phyloP scores from a whole-genome alignment of 192 early-diverging fungal genomes.

The Linnemannia zychae region DNA sequence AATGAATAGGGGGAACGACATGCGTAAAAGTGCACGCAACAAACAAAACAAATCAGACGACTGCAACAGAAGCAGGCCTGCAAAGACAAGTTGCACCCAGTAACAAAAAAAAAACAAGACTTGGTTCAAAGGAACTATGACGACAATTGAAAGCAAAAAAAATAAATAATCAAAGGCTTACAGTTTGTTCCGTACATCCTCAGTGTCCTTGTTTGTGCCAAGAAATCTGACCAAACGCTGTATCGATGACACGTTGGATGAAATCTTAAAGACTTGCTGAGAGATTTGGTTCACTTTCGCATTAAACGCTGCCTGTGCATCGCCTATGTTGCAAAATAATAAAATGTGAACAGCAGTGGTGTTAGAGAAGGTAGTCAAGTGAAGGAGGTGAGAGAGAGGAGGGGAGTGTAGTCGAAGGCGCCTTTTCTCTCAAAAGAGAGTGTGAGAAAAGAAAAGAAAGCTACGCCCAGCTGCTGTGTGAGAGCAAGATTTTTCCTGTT shows the following conservation, averaged over 20 bases:
- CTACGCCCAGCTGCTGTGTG: not conserved
- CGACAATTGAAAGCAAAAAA: not conserved
- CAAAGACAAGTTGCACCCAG: too few relatives aligned
- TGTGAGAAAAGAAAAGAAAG: not conserved
- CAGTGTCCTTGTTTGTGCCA: conserved; percentile 83
- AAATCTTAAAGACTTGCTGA: conserved; percentile 89
- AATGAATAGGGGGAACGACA: not conserved
- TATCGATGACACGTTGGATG: conserved; percentile 86
- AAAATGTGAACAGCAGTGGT: not conserved
- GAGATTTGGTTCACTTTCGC: conserved; percentile 72
- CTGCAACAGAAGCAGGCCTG: not conserved
- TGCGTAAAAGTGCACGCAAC: not conserved
- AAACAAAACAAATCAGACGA: not conserved
- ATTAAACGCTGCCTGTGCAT: conserved; percentile 14
- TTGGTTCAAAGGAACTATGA: not conserved
- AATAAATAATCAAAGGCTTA: conserved; percentile 48
- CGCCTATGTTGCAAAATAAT: not conserved
- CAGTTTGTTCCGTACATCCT: conserved; percentile 81
- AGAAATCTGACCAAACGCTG: conserved; percentile 81
- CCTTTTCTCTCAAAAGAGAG: not conserved
- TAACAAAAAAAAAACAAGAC: conserved; percentile 2
- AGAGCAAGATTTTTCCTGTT: conserved; percentile 10
- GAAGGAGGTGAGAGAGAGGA: not conserved
- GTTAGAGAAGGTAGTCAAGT: not conserved
- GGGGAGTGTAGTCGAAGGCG: not conserved